These are phyloP conservation scores for Speleostelium caveatum DNA, from an alignment of 78 protist genomes.

Conservation along the genomic window DNA sequence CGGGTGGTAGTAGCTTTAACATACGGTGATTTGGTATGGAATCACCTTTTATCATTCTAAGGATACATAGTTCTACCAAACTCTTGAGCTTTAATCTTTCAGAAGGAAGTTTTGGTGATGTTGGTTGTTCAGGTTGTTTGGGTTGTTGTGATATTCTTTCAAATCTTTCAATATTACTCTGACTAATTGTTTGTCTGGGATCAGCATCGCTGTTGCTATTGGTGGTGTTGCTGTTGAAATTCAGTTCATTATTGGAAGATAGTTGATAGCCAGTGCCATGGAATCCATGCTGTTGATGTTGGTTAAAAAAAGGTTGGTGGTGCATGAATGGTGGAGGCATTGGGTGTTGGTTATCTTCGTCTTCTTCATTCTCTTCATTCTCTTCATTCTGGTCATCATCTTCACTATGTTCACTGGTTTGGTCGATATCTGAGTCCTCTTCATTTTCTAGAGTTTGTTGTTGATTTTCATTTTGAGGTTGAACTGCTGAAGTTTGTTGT, in stretches of 20 bases:
- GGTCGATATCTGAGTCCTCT: background rate
- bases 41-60: slow-evolving; percentile 9
- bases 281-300: too few species aligned
- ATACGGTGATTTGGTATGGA: background rate
- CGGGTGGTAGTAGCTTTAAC: slow-evolving; percentile 24
- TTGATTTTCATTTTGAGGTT: background rate
- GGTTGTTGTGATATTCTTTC: background rate
- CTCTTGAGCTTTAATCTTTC: background rate
- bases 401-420: background rate
- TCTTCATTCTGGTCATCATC: background rate
- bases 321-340: background rate
- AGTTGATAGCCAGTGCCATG: slow-evolving; percentile 11
- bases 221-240: background rate
- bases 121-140: background rate
- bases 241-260: background rate
- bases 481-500: background rate
- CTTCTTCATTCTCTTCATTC: slow-evolving; percentile 8
- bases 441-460: background rate
- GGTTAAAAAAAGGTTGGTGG: slow-evolving; percentile 7
- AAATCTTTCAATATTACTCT: background rate
- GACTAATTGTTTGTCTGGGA: background rate
- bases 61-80: slow-evolving; percentile 46
- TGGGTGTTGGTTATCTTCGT: background rate
- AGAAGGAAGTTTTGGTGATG: slow-evolving; percentile 6
- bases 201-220: slow-evolving; percentile 6